Base-by-base conservation (phyloP, 2,329 filamentous ascomycete species). In the Acephala macrosclerotiorum region DNA sequence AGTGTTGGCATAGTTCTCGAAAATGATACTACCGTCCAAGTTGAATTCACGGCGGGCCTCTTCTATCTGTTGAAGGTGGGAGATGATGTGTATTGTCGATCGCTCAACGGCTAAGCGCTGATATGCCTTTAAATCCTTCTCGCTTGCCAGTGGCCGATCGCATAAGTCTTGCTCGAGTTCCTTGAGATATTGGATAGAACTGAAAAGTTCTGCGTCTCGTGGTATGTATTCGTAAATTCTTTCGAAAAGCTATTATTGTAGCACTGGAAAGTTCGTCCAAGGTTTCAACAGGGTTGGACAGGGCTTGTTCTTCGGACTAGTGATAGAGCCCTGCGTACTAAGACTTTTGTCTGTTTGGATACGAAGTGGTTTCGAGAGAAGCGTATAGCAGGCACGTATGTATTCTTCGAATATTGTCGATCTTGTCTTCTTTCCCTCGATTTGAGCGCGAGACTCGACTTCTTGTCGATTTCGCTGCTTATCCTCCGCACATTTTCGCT, bases 41-140 rank as follows among this genome's bases (percentile, higher is more conserved):
- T 67, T 35, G 51, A 77, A 74, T 57, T 67, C 67, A 25, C 66
- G 63, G 33, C 70, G 69, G 64, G 75, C 74, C 29, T 63, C 68
- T 40, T 74, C 72, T 63, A 75, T 68, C 56, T 71, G 69, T 63
- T 71, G 73, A 26, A 77, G 67, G 47, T 72, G 67, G 14, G 72
- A 65, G 62, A 77, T 71, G 14, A 77, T 74, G 55, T 74, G 61
- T 25, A 66, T 70, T 62, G 70, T 72, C 62, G 74, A 68, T 49
- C 73, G 65, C 61, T 77, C 73, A 56, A 77, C 71, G 16, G 71
- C 72, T 40, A 74, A 42, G 65, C 74, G 70, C 58, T 76, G 68
- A 66, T 75, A 76, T 65, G 25, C 60, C 63, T 75, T 71, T 7
- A 77, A 70, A 60, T 76, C 76, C 60, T 71, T 66, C 56, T 77